These are phyloP conservation scores for Amylostereum areolatum DNA, from an alignment of 1,284 basidiomycete species.

Conservation along the genomic window DNA sequence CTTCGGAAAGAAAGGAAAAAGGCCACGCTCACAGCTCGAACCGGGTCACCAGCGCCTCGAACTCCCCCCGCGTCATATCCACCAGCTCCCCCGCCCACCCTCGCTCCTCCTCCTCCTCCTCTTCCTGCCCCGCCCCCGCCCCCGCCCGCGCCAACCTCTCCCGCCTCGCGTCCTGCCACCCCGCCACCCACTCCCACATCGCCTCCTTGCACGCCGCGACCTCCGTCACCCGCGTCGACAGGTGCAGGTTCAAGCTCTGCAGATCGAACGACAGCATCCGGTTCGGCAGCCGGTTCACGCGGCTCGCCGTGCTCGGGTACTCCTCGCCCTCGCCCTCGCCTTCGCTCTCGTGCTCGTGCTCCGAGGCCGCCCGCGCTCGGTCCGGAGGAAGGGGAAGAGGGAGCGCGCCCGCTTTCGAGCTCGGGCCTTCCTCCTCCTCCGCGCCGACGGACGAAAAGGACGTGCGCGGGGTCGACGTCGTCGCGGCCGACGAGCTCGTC, in stretches of 20 bases:
- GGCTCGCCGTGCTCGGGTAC: slow-evolving; percentile 9
- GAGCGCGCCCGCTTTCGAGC: too few species aligned
- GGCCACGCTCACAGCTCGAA: slow-evolving; percentile 51
- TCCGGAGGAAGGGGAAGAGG: too few species aligned
- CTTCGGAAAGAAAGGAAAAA: slow-evolving; percentile 1
- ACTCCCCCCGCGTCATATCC: slow-evolving; percentile 49
- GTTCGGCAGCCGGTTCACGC: slow-evolving; percentile 39
- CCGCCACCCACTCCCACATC: slow-evolving; percentile 70
- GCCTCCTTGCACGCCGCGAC: slow-evolving; percentile 60
- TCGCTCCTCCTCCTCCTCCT: slow-evolving; percentile 25
- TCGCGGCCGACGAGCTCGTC: too few species aligned
- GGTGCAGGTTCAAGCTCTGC: slow-evolving; percentile 51
- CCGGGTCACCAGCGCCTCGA: slow-evolving; percentile 45
- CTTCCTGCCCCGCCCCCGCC: slow-evolving; percentile 8
- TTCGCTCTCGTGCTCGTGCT: not conserved
- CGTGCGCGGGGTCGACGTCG: too few species aligned
- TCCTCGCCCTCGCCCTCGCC: slow-evolving; percentile 11
- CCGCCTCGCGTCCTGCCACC: slow-evolving; percentile 32
- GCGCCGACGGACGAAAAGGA: too few species aligned
- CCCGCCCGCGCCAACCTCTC: slow-evolving; percentile 1
- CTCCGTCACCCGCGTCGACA: slow-evolving; percentile 50
- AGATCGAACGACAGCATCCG: slow-evolving; percentile 46
- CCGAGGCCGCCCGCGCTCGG: too few species aligned
- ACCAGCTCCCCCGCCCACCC: too few species aligned
- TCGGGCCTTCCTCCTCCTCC: too few species aligned